Base-by-base conservation (phyloP, 2,329 filamentous ascomycete genomes). In the Neofusicoccum cordaticola region DNA sequence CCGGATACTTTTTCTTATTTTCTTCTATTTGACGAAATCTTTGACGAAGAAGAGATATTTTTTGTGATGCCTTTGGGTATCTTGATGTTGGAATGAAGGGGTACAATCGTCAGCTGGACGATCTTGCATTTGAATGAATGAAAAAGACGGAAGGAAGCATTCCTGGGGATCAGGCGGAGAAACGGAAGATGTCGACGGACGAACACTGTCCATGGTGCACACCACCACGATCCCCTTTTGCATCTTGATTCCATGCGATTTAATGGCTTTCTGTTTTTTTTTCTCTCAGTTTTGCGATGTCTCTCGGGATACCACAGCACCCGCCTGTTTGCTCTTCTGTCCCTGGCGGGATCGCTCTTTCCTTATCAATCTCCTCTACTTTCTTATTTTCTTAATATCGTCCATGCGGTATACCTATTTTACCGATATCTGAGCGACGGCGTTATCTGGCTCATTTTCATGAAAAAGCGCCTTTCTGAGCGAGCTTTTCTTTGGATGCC, bases 231-330 rank as follows among this genome's bases (percentile, higher is more conserved):
- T 44, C 42, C 13, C 22, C 34, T 56, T 19, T 42, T 42, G 37
- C 37, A 13, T 39, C 11, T 39, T 39, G 27, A 31, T 53, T 39
- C 15, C 4, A 6, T 19, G 19, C 35, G 19, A 31, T 41, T 41
- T 42, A 42, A 27, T 27, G 7, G 13, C 39, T 27, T 57, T 27
- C 7, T 39, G 27, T 19, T 19, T 39, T 27, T 27, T 57, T 27
- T 44, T n/a, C 22, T 44, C 22, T 45, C 8, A 9, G 22, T 57
- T 22, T 57, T 12, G 53, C 27, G 19, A 44, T 42, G 39, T 44
- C 53, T 57, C 39, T 57, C 22, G 53, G 53, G 53, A 57, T 57
- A 57, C 53, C 53, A 57, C 53, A 31, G 22, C 39, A 15, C 39
- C 53, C 39, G 53, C 39, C 39, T 35, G 27, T 17, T 37, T 57